Base-by-base conservation (phyloP, 164 flowering plant genomes). In the Vitis rupestris region DNA sequence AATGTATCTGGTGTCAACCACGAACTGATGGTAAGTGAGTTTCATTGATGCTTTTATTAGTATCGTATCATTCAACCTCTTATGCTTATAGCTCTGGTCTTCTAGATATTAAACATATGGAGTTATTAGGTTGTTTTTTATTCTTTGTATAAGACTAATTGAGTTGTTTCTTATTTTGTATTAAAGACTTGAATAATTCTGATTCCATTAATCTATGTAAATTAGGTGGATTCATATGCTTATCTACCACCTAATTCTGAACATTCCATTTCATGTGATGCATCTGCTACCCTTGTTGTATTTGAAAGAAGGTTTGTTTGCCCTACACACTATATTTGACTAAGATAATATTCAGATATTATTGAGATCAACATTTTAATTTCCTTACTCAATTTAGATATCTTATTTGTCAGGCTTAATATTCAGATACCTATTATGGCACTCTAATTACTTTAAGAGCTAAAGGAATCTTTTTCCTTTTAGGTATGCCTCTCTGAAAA, bases 211-310 rank as follows among this genome's bases (percentile, higher is more conserved):
- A 37, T 37, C 44, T 3, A 3, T 37, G 44, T 37, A 37, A 37
- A 37, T 37, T 37, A 95, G 98, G 97, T 89, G 75, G 99, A 93
- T 80, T 91, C 98, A 15, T 96, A 80, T 83, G 97, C 94, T 56
- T 96, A 93, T 78, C 76, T 96, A 57, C 99, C 99, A 65, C 87
- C 97, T 13, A 88, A 87, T 68, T 80, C 72, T 63, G 78, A 84
- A 56, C 95, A 93, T 78, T 79, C 80, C 19, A 48, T 96, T 47
- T 70, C 59, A 65, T 84, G 84, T 65, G 89, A 86, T 69, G 78
- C 80, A 66, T 61, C 87, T 62, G 90, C 97, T 23, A 88, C 98
- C 63, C 82, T 91, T 68, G 86, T 84, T 61, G 83, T 96, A 19
- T 84, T 93, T 69, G 98, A 96, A 69, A 73, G 98, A 74, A 93